phyloP scores from a whole-genome alignment of 2,329 filamentous ascomycete species.

The Akanthomyces lecanii region DNA sequence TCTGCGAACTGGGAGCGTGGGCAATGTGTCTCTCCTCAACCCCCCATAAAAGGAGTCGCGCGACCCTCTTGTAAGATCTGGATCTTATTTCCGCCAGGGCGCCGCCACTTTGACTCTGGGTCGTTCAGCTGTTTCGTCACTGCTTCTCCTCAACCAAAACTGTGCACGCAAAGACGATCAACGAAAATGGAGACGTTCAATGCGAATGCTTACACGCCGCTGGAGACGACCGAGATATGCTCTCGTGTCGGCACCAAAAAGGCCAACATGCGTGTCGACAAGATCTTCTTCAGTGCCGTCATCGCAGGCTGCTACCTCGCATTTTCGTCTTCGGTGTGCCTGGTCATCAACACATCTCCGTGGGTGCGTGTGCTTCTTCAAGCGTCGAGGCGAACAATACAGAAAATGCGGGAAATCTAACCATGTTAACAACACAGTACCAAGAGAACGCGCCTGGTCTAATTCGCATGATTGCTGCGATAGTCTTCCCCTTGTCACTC shows the following conservation, averaged over 20 bases:
- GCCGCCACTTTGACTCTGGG: not conserved
- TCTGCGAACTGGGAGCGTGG: not conserved
- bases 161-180: not conserved
- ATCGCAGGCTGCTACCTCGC: slow-evolving; percentile 48
- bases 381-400: not conserved
- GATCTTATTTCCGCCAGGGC: not conserved
- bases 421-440: slow-evolving; percentile 23
- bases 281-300: slow-evolving; percentile 48
- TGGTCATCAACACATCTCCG: slow-evolving; percentile 42
- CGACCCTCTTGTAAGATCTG: not conserved
- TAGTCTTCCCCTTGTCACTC: slow-evolving; percentile 47
- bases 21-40: not conserved
- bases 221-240: slow-evolving; percentile 47
- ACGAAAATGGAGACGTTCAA: not conserved
- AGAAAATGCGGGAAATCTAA: not conserved
- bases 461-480: slow-evolving; percentile 39
- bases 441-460: slow-evolving; percentile 45
- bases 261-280: slow-evolving; percentile 48
- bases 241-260: slow-evolving; percentile 47
- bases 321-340: slow-evolving; percentile 44
- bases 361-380: slow-evolving; percentile 29
- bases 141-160: not conserved
- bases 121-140: not conserved
- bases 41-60: not conserved
- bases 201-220: slow-evolving; percentile 39